Conservation (phyloP, 2,329 filamentous ascomycete genomes). For the Ascocoryne sarcoides region DNA sequence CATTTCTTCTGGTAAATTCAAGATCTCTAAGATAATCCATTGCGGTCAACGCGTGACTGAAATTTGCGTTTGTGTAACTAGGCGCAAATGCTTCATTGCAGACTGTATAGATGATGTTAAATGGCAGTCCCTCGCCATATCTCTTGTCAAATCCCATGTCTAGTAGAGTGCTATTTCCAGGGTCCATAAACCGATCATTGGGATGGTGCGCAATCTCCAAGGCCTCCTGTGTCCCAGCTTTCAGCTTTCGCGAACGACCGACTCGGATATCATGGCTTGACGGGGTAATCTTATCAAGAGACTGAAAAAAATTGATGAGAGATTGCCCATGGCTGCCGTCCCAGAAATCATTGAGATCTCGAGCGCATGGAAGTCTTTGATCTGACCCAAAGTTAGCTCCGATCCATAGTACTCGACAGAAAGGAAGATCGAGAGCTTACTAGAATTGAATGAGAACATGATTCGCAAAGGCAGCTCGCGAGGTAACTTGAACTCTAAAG, state of each 20-base stretch:
- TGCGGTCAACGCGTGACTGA: conserved; percentile 15
- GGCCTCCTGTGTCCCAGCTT: background rate
- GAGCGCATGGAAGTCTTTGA: too few species aligned
- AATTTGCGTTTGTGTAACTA: conserved; percentile 17
- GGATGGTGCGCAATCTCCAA: conserved; percentile 5
- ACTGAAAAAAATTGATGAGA: conserved; percentile 1
- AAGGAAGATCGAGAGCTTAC: too few species aligned
- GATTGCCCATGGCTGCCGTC: conserved; percentile 1
- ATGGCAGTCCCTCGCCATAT: background rate
- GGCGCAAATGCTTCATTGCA: background rate
- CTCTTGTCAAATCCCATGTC: conserved; percentile 11
- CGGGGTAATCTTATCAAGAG: background rate
- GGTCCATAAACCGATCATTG: conserved; percentile 13
- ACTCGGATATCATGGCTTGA: too few species aligned
- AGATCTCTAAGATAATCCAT: conserved; percentile 25
- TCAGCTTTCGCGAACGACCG: too few species aligned
- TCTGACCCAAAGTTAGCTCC: too few species aligned
- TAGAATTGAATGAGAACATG: conserved; percentile 25
- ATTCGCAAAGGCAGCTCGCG: conserved; percentile 19
- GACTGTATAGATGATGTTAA: background rate
- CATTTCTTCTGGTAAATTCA: conserved; percentile 16
- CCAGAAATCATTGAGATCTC: too few species aligned
- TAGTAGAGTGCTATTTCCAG: conserved; percentile 12
- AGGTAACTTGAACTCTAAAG: conserved; percentile 13
- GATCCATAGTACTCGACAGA: too few species aligned